These are phyloP conservation scores for Bolboschoenus planiculmis DNA, from an alignment of 176 grass and related monocot genomes.

Conservation along the genomic window DNA sequence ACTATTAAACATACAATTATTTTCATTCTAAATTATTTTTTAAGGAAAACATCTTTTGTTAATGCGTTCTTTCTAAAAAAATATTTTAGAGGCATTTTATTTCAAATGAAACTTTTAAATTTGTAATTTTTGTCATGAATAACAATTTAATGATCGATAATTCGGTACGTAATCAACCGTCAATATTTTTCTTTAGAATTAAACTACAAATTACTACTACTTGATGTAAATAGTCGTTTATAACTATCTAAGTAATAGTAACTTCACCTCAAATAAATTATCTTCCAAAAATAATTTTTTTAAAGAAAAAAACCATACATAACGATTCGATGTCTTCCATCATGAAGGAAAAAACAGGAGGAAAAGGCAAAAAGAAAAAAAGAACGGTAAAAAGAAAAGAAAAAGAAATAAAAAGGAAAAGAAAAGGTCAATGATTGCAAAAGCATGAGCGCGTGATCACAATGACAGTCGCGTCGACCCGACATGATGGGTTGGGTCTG, in stretches of 20 bases:
- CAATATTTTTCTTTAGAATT: not conserved
- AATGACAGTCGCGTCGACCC: not conserved
- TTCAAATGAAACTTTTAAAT: too few relatives aligned
- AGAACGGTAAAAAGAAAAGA: not conserved
- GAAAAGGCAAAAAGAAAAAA: not conserved
- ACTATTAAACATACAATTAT: too few relatives aligned
- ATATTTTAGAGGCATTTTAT: too few relatives aligned
- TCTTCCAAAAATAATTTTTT: too few relatives aligned
- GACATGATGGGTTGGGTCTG: not conserved
- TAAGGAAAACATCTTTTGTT: too few relatives aligned
- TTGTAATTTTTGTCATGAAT: too few relatives aligned
- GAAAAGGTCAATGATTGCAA: constrained; percentile 17
- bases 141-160: too few relatives aligned
- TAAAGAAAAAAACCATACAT: not conserved
- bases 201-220: not conserved
- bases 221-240: not conserved
- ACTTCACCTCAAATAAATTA: not conserved
- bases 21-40: too few relatives aligned
- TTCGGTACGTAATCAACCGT: too few relatives aligned
- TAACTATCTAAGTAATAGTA: not conserved
- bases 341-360: not conserved
- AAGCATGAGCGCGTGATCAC: constrained; percentile 14
- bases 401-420: not conserved
- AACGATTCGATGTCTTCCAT: not conserved
- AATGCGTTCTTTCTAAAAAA: too few relatives aligned